Conservation (phyloP, 352 stramenopile genomes). For the Phytophthora ramorum region DNA sequence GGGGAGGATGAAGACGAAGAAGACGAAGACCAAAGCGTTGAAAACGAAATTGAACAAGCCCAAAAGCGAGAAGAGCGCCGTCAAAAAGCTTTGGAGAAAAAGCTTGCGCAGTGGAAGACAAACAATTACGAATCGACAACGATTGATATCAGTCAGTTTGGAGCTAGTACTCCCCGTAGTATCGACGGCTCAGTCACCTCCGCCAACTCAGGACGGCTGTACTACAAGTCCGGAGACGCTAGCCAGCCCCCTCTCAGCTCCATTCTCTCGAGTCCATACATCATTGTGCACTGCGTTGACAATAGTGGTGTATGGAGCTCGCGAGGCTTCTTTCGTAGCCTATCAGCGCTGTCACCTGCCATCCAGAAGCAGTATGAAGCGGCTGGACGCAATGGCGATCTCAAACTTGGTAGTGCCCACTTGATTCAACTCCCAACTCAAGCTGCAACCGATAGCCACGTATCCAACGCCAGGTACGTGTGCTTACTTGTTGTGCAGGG, state of each 20-base stretch:
- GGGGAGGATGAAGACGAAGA: conserved; percentile 46
- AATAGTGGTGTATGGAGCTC: conserved; percentile 77
- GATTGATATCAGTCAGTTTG: conserved; percentile 25
- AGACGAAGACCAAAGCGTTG: conserved; percentile 37
- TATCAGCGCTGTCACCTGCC: conserved; percentile 56
- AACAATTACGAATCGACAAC: conserved; percentile 70
- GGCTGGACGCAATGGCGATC: conserved; percentile 57
- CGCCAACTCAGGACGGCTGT: conserved; percentile 31
- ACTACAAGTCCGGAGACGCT: conserved; percentile 68
- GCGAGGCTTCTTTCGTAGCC: conserved; percentile 74
- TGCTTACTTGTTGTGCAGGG: conserved; percentile 80
- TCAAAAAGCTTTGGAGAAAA: conserved; percentile 50
- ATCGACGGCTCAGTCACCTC: conserved; percentile 7
- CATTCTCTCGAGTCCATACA: conserved; percentile 30
- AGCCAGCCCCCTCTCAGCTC: conserved; percentile 43
- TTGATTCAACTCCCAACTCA: conserved; percentile 52
- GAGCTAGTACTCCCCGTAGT: conserved; percentile 8
- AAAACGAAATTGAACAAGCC: conserved; percentile 49
- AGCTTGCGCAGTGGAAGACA: conserved; percentile 58
- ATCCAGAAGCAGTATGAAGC: conserved; percentile 75
- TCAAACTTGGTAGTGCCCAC: conserved; percentile 79
- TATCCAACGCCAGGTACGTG: conserved; percentile 47
- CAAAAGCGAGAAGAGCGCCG: conserved; percentile 52
- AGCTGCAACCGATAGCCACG: conserved; percentile 1
- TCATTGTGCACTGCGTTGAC: conserved; percentile 83